A percentile compares a stretch with the other conserved stretches of the same genome.
Evolutionary conservation across 345 rosid genomes (phyloP).

Genomic region (Triadica sebifera): DNA sequence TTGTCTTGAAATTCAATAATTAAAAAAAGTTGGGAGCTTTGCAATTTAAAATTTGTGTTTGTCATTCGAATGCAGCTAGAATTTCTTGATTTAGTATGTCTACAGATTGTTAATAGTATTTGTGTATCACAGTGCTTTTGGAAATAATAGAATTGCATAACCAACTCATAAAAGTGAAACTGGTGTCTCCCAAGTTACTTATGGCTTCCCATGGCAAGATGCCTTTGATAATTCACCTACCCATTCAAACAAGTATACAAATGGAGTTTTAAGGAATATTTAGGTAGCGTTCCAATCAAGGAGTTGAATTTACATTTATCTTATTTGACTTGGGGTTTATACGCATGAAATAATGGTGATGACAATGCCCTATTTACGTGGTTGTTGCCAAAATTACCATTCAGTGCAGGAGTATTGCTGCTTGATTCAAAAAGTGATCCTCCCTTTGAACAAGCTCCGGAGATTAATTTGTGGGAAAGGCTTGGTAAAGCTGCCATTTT

Average conservation of each 20-base stretch:
- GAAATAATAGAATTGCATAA: not conserved
- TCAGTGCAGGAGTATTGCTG: conserved; percentile 57
- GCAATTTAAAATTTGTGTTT: not conserved
- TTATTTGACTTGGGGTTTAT: not conserved
- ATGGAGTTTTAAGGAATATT: not conserved
- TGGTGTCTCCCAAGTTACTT: not conserved
- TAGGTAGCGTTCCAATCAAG: not conserved
- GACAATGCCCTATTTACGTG: not conserved
- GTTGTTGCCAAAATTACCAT: conserved; percentile 19
- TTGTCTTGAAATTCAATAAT: not conserved
- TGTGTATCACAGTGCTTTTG: not conserved
- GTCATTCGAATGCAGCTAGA: not conserved
- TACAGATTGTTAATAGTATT: not conserved
- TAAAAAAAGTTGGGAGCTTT: not conserved
- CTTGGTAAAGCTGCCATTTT: conserved; percentile 70
- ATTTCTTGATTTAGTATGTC: not conserved
- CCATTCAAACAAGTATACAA: not conserved
- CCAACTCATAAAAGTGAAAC: not conserved
- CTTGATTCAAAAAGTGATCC: conserved; percentile 47
- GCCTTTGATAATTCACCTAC: not conserved
- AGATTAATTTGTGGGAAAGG: conserved; percentile 84
- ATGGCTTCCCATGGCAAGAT: not conserved
- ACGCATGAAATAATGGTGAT: not conserved
- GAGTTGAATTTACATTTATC: not conserved
- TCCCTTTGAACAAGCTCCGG: conserved; percentile 50